Evolutionary conservation across 176 grass and related monocot species (phyloP).

Genomic region (Raddia guianensis): DNA sequence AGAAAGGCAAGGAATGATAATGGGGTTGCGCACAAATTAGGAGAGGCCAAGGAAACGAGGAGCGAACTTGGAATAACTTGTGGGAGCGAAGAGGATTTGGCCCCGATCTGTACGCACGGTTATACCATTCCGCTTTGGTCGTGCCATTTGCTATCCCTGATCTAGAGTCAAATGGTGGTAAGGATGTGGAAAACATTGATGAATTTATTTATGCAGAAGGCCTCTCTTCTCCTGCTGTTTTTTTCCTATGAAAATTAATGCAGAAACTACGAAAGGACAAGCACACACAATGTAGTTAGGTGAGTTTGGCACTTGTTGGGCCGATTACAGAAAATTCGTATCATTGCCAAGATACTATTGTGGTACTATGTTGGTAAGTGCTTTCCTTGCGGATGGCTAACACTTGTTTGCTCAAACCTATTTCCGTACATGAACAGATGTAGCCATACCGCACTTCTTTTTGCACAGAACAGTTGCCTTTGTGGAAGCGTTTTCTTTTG

Average conservation of each 20-base stretch:
- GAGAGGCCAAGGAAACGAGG: not conserved
- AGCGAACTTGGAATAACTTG: slow-evolving; percentile 40
- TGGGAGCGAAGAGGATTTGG: not conserved
- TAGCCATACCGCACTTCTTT: not conserved
- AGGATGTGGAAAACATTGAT: not conserved
- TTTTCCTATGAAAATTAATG: not conserved
- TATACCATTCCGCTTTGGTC: slow-evolving; percentile 30
- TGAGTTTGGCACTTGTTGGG: not conserved
- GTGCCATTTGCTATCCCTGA: not conserved
- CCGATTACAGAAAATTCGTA: not conserved
- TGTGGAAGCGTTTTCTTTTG: no score
- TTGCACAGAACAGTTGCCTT: not conserved
- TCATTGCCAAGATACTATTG: not conserved
- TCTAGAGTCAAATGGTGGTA: not conserved
- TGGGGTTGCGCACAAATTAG: not conserved
- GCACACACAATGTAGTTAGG: not conserved
- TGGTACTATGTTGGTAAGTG: not conserved
- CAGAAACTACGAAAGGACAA: not conserved
- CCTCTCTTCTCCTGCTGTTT: not conserved
- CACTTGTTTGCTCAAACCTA: not conserved
- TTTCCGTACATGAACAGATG: not conserved
- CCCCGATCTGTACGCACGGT: not conserved
- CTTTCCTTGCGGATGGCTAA: not conserved
- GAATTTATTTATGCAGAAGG: not conserved
- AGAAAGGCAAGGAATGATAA: slow-evolving; percentile 27